phyloP scores from a whole-genome alignment of 2,329 filamentous ascomycete species.

The Conoideocrella luteorostrata region DNA sequence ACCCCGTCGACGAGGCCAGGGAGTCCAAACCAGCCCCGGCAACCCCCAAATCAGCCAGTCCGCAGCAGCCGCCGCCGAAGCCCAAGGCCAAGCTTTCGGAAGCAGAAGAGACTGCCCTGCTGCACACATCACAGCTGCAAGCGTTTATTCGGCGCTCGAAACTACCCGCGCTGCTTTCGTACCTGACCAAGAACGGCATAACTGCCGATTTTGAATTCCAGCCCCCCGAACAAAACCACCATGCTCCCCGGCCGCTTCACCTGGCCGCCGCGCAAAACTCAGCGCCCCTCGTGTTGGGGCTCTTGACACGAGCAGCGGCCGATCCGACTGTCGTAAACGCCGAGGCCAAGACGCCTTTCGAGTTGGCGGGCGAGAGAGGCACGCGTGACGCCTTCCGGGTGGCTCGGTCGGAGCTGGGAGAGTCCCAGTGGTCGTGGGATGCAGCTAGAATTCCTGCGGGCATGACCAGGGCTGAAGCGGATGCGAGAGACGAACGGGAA shows the following conservation, averaged over 20 bases:
- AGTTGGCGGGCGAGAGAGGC: constrained; percentile 75
- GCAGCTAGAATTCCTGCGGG: constrained; percentile 64
- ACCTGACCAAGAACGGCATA: constrained; percentile 71
- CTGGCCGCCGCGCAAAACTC: constrained; percentile 78
- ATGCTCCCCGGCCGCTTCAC: constrained; percentile 79
- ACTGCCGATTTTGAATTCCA: constrained; percentile 68
- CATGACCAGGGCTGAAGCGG: constrained; percentile 65
- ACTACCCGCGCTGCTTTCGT: constrained; percentile 77
- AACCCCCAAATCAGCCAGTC: constrained; percentile 29
- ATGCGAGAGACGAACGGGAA: constrained; percentile 63
- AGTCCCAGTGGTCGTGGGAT: constrained; percentile 72
- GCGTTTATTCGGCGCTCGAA: constrained; percentile 85
- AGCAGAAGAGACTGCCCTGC: constrained; percentile 71
- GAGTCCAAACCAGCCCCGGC: constrained; percentile 30
- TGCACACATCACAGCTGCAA: constrained; percentile 87
- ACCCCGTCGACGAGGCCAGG: constrained; percentile 53
- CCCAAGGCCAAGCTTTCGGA: constrained; percentile 63
- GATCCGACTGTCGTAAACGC: constrained; percentile 64
- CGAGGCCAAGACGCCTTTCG: constrained; percentile 81
- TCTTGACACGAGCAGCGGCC: constrained; percentile 68
- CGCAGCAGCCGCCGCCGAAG: no score
- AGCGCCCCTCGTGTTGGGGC: constrained; percentile 66
- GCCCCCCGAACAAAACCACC: constrained; percentile 65
- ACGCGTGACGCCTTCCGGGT: constrained; percentile 91
- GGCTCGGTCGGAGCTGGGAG: constrained; percentile 75